Conservation (phyloP, 306 rosid species). For the Quercus gilva region DNA sequence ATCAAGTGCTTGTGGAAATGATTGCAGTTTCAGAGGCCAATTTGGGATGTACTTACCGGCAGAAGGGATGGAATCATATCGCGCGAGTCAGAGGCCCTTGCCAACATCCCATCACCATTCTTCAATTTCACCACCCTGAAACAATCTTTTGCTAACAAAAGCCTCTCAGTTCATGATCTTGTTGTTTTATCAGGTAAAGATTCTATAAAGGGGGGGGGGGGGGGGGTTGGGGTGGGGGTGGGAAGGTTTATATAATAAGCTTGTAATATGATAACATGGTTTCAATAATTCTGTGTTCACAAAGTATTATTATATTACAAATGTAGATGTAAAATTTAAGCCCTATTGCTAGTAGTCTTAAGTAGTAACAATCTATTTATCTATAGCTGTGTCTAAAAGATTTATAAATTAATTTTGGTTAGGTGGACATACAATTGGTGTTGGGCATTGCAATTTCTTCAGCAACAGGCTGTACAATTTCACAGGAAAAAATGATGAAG, state of each 20-base stretch:
- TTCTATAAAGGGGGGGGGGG: fast-evolving
- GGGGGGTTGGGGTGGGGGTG: fast-evolving
- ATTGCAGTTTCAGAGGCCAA: constrained; percentile 14
- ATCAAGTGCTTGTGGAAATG: not conserved
- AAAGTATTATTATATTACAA: too few relatives aligned
- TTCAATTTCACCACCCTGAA: constrained; percentile 32
- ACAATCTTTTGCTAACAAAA: constrained; percentile 15
- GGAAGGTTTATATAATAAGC: too few relatives aligned
- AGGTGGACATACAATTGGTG: constrained; percentile 42
- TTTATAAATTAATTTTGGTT: not conserved
- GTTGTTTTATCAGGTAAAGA: constrained; percentile 37
- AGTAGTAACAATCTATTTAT: too few relatives aligned
- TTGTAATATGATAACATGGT: too few relatives aligned
- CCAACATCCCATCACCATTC: constrained; percentile 35
- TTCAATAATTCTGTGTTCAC: too few relatives aligned
- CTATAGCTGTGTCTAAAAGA: not conserved
- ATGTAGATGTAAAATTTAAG: not conserved
- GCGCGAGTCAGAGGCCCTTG: constrained; percentile 16
- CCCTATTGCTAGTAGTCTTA: too few relatives aligned
- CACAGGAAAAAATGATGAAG: constrained; percentile 58
- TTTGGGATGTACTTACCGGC: constrained; percentile 38
- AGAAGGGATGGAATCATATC: constrained; percentile 50
- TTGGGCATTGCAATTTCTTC: constrained; percentile 23
- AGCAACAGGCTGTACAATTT: constrained; percentile 46
- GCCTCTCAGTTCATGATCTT: constrained; percentile 27